Evolutionary conservation across 805 yeast species (phyloP), one percentile per base, ranked within the genome.

Genomic region (Zygotorulaspora sp.): DNA sequence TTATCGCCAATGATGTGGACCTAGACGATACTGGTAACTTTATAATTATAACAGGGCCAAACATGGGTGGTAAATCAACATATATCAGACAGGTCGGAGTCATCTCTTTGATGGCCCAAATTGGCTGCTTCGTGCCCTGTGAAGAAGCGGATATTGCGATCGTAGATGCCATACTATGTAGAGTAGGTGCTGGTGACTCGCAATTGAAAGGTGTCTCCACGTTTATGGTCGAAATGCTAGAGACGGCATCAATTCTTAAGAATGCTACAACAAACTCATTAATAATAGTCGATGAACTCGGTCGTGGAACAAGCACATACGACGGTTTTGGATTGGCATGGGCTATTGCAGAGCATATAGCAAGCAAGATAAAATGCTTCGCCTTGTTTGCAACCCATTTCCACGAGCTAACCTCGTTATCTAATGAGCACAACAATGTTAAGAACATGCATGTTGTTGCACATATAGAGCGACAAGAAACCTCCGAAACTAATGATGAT

Each of bases 141-240:
- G 70, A 68, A 26, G 78, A 71, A 22, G 89, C 96, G 0, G 89
- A 86, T 52, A 59, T 92, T 17, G 78, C 87, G 9, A 69, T 92
- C 2, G 87, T 90, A 45, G 98, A 92, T 63, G 87, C 96, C 2
- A 82, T 92, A 4, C 71, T 92, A 43, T 94, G 97, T 10, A 78
- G 98, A 56, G 96, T 92, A n/a, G 98, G 98, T 8, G 97, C 98
- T 2, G 95, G 97, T 9, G 98, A 92, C 60, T 90, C 97, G 0
- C 98, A 92, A 63, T 70, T 92, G 55, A 89, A 90, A 62, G 98
- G 98, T 17, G 86, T 92, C 19, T 89, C 97, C 0, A 92, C 98
- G 0, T 92, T 92, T 53, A 87, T 87, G 96, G 88, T 95, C 13
- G 98, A 92, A 58, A 92, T 92, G 98, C 70, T 92, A 42, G 98